Conservation (phyloP, 2,329 filamentous ascomycete genomes). For the Botrytis tulipae region DNA sequence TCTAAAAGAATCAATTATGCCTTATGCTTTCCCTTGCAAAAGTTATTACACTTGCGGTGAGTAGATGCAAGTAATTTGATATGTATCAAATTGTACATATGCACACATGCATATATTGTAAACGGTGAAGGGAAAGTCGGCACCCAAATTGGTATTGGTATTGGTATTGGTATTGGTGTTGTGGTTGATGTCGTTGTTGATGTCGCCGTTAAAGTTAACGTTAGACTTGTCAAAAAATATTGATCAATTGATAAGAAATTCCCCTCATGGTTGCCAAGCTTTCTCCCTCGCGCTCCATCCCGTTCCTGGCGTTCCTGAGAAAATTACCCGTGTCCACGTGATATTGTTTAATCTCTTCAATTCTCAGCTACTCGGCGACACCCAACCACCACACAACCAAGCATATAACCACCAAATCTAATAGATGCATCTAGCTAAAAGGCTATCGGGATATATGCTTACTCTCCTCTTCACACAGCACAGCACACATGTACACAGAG, state of each 20-base stretch:
- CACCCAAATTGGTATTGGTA: neutral
- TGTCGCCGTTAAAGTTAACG: neutral
- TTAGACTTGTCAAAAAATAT: neutral
- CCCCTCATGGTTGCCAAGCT: slow-evolving; percentile 1
- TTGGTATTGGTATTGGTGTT: neutral
- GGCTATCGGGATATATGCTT: slow-evolving; percentile 1
- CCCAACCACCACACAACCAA: neutral
- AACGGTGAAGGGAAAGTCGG: neutral
- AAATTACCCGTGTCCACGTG: slow-evolving; percentile 3
- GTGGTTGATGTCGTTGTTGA: neutral
- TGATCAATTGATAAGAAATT: neutral
- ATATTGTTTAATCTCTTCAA: neutral
- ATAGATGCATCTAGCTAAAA: neutral
- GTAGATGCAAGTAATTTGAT: slow-evolving; percentile 14
- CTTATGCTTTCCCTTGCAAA: neutral
- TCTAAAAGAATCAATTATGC: slow-evolving; percentile 5
- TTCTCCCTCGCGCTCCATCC: neutral
- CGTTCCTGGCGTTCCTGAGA: slow-evolving; percentile 8
- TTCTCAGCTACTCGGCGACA: neutral
- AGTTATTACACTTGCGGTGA: neutral
- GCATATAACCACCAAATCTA: neutral
- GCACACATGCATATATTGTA: neutral
- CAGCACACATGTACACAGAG: neutral
- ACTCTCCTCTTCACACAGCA: neutral
- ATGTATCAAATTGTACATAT: slow-evolving; percentile 1